phyloP scores from a whole-genome alignment of 1,284 basidiomycete species.

The Agaricales sp. region DNA sequence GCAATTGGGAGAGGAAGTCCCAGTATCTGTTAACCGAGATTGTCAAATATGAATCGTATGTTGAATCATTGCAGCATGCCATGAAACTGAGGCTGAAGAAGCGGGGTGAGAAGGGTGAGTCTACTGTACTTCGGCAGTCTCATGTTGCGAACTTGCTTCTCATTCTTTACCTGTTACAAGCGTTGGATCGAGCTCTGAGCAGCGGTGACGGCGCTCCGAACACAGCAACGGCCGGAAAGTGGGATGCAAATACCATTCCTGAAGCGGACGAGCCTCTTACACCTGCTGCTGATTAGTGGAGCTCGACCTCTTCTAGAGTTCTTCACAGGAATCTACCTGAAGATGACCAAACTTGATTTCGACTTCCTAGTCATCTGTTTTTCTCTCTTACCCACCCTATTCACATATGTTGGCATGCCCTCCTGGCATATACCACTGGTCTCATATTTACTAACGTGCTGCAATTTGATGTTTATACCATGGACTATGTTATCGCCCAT shows the following conservation, averaged over 20 bases:
- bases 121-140: background rate
- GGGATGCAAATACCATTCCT: conserved; percentile 26
- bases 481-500: too few species aligned
- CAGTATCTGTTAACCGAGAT: conserved; percentile 85
- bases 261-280: conserved; percentile 16
- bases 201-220: background rate
- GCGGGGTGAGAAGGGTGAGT: conserved; percentile 66
- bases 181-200: background rate
- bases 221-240: background rate
- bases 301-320: too few species aligned
- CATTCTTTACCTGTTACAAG: background rate
- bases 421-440: too few species aligned
- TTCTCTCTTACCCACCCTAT: too few species aligned
- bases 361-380: too few species aligned
- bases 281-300: too few species aligned
- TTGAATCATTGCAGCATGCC: conserved; percentile 75
- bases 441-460: too few species aligned
- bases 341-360: too few species aligned
- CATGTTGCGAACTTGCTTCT: background rate
- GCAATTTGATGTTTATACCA: too few species aligned
- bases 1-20: conserved; percentile 91
- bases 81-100: conserved; percentile 78
- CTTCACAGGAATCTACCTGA: too few species aligned
- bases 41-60: conserved; percentile 94
- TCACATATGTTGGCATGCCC: too few species aligned